Conservation (phyloP, 768 basidiomycete genomes). For the Tylopilus plumbeoviolaceoides region DNA sequence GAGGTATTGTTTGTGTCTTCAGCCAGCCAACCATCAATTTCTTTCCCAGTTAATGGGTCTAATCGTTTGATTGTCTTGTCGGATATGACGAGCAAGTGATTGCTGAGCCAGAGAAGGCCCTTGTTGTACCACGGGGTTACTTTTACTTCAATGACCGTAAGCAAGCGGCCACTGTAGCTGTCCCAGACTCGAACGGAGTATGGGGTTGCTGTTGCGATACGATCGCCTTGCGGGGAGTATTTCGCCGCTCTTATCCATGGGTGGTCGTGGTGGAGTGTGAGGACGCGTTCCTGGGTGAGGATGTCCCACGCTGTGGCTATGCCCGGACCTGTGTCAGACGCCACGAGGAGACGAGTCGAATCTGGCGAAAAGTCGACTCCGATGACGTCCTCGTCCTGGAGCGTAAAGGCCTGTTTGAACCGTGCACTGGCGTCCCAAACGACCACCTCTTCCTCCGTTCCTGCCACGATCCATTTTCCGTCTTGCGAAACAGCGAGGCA, state of each 20-base stretch:
- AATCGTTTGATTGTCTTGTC: not conserved
- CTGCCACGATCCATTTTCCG: no score
- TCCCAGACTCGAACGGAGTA: not conserved
- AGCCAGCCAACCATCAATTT: not conserved
- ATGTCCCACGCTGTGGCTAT: not conserved
- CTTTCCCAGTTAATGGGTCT: not conserved
- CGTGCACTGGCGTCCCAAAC: no score
- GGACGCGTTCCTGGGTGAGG: not conserved
- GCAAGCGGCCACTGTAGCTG: not conserved
- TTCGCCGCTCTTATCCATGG: not conserved
- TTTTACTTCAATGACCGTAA: not conserved
- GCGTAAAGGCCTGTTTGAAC: no score
- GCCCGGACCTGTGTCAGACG: not conserved
- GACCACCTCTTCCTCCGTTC: no score
- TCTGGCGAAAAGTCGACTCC: no score
- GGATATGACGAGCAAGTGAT: not conserved
- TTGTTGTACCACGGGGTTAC: not conserved
- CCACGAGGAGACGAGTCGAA: not conserved
- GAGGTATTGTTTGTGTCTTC: not conserved
- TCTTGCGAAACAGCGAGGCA: no score
- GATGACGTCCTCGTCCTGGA: no score
- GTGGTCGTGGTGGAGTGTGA: not conserved
- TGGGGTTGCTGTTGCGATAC: not conserved
- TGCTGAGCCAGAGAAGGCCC: conserved; percentile 1
- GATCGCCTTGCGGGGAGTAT: not conserved